phyloP scores from a whole-genome alignment of 345 rosid species.

The Gossypium stocksii region DNA sequence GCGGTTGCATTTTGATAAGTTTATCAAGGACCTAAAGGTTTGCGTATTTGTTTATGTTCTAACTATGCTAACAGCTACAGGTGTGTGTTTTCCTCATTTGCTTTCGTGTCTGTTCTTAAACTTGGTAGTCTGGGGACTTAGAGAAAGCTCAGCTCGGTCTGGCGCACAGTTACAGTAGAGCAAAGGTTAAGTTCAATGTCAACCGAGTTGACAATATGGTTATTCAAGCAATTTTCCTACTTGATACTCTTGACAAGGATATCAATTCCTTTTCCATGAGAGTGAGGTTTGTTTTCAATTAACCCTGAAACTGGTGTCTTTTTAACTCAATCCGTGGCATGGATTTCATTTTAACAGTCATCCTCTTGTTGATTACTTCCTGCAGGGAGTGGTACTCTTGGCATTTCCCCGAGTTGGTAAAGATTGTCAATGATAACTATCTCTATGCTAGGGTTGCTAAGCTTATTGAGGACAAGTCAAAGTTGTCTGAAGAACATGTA shows the following conservation, averaged over 20 bases:
- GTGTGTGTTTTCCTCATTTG: not conserved
- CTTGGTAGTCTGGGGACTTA: conserved; percentile 69
- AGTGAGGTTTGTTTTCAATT: conserved; percentile 59
- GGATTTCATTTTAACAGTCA: not conserved
- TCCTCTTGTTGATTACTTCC: conserved; percentile 11
- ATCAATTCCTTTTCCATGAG: conserved; percentile 83
- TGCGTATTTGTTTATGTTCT: conserved; percentile 10
- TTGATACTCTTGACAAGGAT: conserved; percentile 90
- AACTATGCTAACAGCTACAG: not conserved
- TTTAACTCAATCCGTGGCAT: not conserved
- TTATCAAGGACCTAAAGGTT: conserved; percentile 91
- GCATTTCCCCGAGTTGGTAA: conserved; percentile 93
- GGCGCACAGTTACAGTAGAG: conserved; percentile 93
- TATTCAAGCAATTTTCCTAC: conserved; percentile 84
- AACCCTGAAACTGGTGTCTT: not conserved
- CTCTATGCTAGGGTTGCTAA: conserved; percentile 56
- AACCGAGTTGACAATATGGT: conserved; percentile 92
- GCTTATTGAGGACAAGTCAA: conserved; percentile 59
- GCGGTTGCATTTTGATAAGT: conserved; percentile 69
- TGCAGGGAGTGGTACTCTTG: conserved; percentile 98
- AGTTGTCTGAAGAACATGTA: conserved; percentile 49
- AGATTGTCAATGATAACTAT: conserved; percentile 90
- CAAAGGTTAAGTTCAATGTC: conserved; percentile 94
- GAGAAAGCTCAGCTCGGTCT: conserved; percentile 95
- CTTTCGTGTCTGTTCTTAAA: not conserved